These are phyloP conservation scores for Aspergillus hortae DNA, from an alignment of 2,329 filamentous ascomycete species.

Conservation along the genomic window DNA sequence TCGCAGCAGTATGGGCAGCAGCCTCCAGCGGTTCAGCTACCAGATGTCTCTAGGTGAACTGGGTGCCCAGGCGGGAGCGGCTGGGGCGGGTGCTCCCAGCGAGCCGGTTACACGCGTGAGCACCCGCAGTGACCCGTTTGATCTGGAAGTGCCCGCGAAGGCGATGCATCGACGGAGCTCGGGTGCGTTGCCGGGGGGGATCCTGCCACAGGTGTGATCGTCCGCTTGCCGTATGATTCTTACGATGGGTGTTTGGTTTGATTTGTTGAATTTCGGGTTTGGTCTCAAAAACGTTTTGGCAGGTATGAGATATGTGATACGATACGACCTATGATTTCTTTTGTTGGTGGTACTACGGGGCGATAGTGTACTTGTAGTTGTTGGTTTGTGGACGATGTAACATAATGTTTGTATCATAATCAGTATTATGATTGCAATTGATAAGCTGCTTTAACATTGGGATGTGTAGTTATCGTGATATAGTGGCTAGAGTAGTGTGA, in stretches of 20 bases:
- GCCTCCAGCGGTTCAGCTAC: constrained; percentile 14
- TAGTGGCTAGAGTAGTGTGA: no score
- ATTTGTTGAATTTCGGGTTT: neutral
- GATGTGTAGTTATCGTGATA: no score
- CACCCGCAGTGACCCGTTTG: constrained; percentile 34
- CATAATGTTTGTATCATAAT: neutral
- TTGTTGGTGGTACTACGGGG: neutral
- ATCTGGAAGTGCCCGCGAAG: constrained; percentile 31
- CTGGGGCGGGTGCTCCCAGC: neutral
- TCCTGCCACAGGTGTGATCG: constrained; percentile 1
- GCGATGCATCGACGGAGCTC: constrained; percentile 23
- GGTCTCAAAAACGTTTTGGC: neutral
- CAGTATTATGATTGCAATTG: neutral
- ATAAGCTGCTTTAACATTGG: no score
- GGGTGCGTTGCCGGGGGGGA: constrained; percentile 2
- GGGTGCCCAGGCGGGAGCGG: neutral
- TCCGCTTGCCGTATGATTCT: no score
- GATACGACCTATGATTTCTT: constrained; percentile 4
- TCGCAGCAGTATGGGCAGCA: constrained; percentile 20
- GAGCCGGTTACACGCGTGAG: constrained; percentile 14
- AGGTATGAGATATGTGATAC: constrained; percentile 8
- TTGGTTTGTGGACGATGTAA: neutral
- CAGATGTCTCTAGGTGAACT: constrained; percentile 8
- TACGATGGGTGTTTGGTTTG: neutral
- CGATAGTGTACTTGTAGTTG: neutral